These are phyloP conservation scores for Acanthamoeba polyphaga DNA, from an alignment of 208 protist species.

Conservation along the genomic window DNA sequence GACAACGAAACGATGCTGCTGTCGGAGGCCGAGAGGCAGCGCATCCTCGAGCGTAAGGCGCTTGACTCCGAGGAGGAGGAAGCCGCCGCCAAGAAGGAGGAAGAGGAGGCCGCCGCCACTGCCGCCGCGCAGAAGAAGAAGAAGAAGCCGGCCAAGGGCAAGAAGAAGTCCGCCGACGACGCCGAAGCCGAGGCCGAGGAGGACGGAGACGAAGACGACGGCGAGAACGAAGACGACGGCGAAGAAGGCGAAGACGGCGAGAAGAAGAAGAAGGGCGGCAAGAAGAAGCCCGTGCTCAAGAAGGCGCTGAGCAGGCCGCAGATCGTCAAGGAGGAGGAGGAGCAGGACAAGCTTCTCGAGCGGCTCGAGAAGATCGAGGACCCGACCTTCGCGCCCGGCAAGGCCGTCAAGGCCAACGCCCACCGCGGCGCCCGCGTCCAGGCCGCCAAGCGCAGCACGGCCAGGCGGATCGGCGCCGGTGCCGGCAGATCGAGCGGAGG, in stretches of 20 bases:
- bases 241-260: neutral
- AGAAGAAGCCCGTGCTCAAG: neutral
- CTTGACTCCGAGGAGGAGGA: neutral
- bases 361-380: slow-evolving; percentile 40
- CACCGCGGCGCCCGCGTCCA: neutral
- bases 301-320: neutral
- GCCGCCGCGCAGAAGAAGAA: neutral
- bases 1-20: slow-evolving; percentile 3
- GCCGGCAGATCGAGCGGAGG: neutral
- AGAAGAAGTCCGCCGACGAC: neutral
- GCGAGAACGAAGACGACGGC: neutral
- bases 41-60: neutral
- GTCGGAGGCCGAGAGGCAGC: neutral
- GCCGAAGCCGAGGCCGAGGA: neutral
- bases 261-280: neutral
- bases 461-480: neutral
- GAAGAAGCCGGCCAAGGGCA: neutral
- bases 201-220: neutral
- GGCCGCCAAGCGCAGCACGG: neutral
- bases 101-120: neutral
- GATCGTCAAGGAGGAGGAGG: slow-evolving; percentile 43
- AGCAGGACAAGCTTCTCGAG: neutral
- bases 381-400: slow-evolving; percentile 24
- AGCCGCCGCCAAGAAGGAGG: neutral
- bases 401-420: neutral